Base-by-base conservation (phyloP, 148 eudicot species). In the Camellia sinensis region DNA sequence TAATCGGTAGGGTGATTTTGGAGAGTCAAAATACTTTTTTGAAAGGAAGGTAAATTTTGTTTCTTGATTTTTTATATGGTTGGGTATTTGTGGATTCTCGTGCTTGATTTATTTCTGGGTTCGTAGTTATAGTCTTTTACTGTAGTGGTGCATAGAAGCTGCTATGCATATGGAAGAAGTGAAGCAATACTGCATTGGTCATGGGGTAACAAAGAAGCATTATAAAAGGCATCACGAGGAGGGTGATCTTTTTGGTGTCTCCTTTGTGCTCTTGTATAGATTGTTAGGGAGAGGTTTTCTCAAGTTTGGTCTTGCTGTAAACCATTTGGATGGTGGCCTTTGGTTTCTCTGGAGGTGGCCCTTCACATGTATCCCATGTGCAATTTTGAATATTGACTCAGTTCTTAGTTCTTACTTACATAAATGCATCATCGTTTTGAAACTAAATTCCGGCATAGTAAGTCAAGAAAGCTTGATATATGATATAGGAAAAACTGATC, bases 261-360 rank as follows among this genome's bases (percentile, higher is more conserved):
- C 9, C 43, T 15, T 37, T 17, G 3, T 7, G 4, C 40, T 43
- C 43, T 43, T 15, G 52, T 48, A 48, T 48, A 3, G 3, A 54
- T 6, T 54, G 59, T 8, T 8, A 9, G 3, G 7, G 18, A 69
- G 5, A 14, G 21, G 21, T 48, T 45, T 12, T 73, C 40, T 29
- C 2, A 8, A 73, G 62, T 52, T 22, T 21, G 76, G 21, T 56
- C 76, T 73, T 73, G 59, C 76, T 73, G 61, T 73, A 52, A n/a
- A 1, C 40, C 57, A 48, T 71, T 48, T 71, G 75, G 75, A 17
- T 73, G 15, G 43, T 73, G 76, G 19, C 46, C 2, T 52, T 22
- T 29, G 41, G 0, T 29, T 48, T 72, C 44, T 52, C 61, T 22
- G 7, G 43, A 72, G 37, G 11, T 3, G 52, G 9, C 11, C 61